Evolutionary conservation across 805 yeast genomes (phyloP), one percentile per base, ranked within the genome.

Genomic region (Tanozyma kutaoensis): DNA sequence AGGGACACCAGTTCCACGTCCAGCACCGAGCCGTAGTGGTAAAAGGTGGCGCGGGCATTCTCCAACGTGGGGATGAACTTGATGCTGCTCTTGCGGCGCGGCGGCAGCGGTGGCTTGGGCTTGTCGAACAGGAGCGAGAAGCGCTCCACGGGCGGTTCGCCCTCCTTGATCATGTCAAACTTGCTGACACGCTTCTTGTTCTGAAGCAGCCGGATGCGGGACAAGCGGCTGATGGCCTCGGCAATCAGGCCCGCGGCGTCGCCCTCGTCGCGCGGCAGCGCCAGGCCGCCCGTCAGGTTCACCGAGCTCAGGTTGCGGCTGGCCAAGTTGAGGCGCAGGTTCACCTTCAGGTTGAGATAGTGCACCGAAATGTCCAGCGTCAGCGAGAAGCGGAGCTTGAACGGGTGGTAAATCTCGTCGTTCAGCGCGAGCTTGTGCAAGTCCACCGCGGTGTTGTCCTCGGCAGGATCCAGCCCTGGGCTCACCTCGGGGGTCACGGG

Each of bases 401-500:
- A 45, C 11, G 66, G 66, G 24, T 40, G 46, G 27, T 52, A 52
- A 20, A 54, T 51, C 10, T 52, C 60, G 27, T 54, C 48, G 33
- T 54, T 50, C 19, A 46, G 45, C 11, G 39, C 27, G 20, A 58
- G 35, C 29, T 56, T 56, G 15, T 52, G 38, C 26, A 59, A 43
- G 34, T 59, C 62, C 14, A 59, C 51, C 11, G 58, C 55, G 5
- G 62, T 55, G 31, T 59, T 59, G 26, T 48, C 42, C 28, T 62
- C 38, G 9, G 63, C 51, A 5, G 66, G 65, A 29, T 51, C 58
- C 5, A 60, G 51, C 16, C 36, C 47, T 14, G 66, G 66, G 13
- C 62, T 55, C 2, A 58, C 55, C 30, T 55, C 62, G 4, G 66
- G 66, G 24, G 56, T 47, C 7, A 50, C 40, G 4, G 63, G 62